Base-by-base conservation (phyloP, 2,329 filamentous ascomycete species). In the Chaetomiaceae sp. region DNA sequence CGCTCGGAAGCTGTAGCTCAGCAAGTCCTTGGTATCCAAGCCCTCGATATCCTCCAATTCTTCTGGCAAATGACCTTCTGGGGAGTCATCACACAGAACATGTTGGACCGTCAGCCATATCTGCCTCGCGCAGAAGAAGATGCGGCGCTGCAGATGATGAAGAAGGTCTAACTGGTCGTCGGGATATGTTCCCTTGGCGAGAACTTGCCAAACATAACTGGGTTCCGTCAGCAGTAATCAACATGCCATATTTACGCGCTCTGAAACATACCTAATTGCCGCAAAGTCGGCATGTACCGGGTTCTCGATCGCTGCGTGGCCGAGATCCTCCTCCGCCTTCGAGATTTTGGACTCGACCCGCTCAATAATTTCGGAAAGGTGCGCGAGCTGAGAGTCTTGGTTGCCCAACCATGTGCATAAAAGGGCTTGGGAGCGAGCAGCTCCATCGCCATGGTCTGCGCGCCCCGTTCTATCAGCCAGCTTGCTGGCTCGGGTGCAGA, bases 1-100 rank as follows among this genome's bases (percentile, higher is more conserved):
- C 5, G 90, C 89, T 60, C 93, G 82, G 78, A 96, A 99, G 55
- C 90, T 96, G 66, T 93, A 99, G 58, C 92, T 97, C 41, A 99
- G 70, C 16, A 95, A 78, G 60, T 95, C 89, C 64, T 96, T 97
- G 0, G 89, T 90, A 45, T 87, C 85, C 2, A 89, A 75, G 1
- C 84, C 86, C 4, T 85, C 78, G 14, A 81, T 71, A 30, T 86
- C 84, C 47, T 87, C 81, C n/a, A 89, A 67, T 21, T 92, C 87
- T 45, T 91, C 83, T 0, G 85, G 86, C 3, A 89, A 73, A 65
- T 93, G 85, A 0, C 92, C 92, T 69, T 99, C 93, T 0, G 95
- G 93, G 1, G 93, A 95, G 68, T 96, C 93, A 56, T 95, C 86
- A 62, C 93, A 99, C 1, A 99, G 77, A 4, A 95, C 81, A 46